Evolutionary conservation across 2,329 filamentous ascomycete species (phyloP), one percentile per base, ranked within the genome.

Genomic region (Penicillium concentricum): DNA sequence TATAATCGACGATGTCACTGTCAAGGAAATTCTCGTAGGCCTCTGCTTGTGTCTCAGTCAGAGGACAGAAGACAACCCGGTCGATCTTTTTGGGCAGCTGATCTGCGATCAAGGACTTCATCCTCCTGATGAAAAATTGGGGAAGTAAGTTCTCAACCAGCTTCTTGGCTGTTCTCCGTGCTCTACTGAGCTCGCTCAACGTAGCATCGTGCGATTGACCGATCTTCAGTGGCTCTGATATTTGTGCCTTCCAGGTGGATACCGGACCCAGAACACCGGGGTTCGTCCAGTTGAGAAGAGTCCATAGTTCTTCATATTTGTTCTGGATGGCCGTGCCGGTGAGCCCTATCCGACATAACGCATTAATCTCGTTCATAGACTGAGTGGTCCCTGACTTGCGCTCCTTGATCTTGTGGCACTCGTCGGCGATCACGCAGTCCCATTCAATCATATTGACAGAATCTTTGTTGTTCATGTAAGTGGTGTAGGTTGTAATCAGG

Each of bases 321-420:
- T 99, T 99, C 71, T 99, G 94, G 43, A 99, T 97, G 0, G 93
- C 93, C 0, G 94, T 99, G 2, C 94, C 94, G 0, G 92, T 97
- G 9, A 99, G 80, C 0, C 94, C 94, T 59, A 99, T 92, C 34
- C 94, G 85, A 69, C 94, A 97, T 2, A 97, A 82, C 0, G 92
- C 87, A 66, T 99, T 99, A 64, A 97, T 81, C 59, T 92, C 85
- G 66, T 91, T 90, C 88, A 99, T 93, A 0, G 92, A 87, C 67
- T 89, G 85, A 0, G 93, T 94, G 8, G 88, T 89, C 60, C 88
- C 89, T 0, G 92, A 88, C 42, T 78, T 82, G 47, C 84, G 82
- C 64, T 93, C 91, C 75, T 97, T 99, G 70, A 97, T 85, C 37
- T 82, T 81, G 69, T 99, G 94, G 66, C 92, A 97, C 74, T 99